A percentile compares a stretch with the other conserved stretches of the same genome.
Conservation (phyloP, 2,329 filamentous ascomycete species). For the Sodiomyces alkalinus region DNA sequence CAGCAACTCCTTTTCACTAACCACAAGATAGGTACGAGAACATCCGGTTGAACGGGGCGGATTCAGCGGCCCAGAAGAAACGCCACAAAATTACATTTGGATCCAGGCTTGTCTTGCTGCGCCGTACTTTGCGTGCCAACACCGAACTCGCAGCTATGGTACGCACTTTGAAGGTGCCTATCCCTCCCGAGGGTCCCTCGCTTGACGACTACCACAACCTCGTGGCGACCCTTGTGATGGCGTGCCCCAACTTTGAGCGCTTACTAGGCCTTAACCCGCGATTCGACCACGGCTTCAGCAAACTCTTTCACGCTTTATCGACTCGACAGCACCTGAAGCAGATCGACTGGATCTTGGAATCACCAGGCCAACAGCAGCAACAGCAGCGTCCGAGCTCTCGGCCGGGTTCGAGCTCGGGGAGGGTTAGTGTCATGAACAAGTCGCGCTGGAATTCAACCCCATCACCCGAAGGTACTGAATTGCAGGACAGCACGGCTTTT, state of each 20-base stretch:
- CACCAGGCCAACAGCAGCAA: constrained; percentile 16
- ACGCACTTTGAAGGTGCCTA: constrained; percentile 40
- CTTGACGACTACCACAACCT: constrained; percentile 39
- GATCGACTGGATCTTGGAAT: constrained; percentile 43
- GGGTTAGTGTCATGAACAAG: constrained; percentile 1
- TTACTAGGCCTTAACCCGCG: constrained; percentile 36
- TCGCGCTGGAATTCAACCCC: constrained; percentile 4
- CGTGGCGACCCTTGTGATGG: constrained; percentile 46
- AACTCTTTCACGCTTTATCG: constrained; percentile 42
- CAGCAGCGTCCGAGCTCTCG: constrained; percentile 13
- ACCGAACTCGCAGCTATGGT: constrained; percentile 38
- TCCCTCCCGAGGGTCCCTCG: constrained; percentile 22
- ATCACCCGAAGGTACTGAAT: constrained; percentile 22
- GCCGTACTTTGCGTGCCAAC: constrained; percentile 39
- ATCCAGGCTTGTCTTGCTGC: constrained; percentile 38
- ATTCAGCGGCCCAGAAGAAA: constrained; percentile 40
- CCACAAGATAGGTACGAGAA: constrained; percentile 32
- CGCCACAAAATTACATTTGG: constrained; percentile 37
- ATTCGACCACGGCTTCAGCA: constrained; percentile 41
- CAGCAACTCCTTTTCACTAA: constrained; percentile 1
- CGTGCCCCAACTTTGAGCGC: constrained; percentile 48
- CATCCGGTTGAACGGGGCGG: constrained; percentile 42
- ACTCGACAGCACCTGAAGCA: constrained; percentile 39
- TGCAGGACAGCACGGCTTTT: constrained; percentile 28
- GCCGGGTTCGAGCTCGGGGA: constrained; percentile 7